Evolutionary conservation across 306 rosid genomes (phyloP), one percentile per base, ranked within the genome.

Genomic region (Carpinus viminea): DNA sequence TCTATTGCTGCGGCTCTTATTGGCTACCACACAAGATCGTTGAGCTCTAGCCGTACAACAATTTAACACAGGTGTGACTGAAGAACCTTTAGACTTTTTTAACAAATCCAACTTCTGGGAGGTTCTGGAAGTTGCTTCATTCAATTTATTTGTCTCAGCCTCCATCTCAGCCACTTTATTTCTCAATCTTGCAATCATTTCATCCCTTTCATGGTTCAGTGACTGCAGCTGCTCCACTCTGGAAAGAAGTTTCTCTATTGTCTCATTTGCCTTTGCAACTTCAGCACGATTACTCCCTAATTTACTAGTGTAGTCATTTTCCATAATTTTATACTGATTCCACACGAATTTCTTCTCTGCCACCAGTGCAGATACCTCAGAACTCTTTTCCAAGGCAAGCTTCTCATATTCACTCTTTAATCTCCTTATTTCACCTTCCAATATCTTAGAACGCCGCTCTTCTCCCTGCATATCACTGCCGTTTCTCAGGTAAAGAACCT

Each of bases 321-420:
- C 98, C 97, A 89, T 80, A 76, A 86, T 74, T 20, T 79, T 84
- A 81, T 84, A 92, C 36, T 90, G 98, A 76, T 94, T 92, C 98
- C 97, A 91, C 45, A 88, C 91, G 57, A 94, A 94, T n/a, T 80
- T 78, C 85, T 94, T 92, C 89, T 92, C 96, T 8, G 91, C 82
- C 87, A 89, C 64, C 24, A 94, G 87, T 38, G 94, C 87, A 6
- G 87, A 81, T 70, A 88, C 80, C 84, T 90, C 94, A 0, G 87
- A 85, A 81, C 70, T 72, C 83, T 83, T 90, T 56, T 90, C 93
- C 24, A 59, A 73, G 53, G 77, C 78, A 82, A 90, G 93, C 84
- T 88, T 89, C 77, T 93, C 92, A 47, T 66, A 72, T 62, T 91
- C 93, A 73, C 60, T 75, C 84, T 64, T 86, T 83, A 88, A 81